Evolutionary conservation across 2,329 filamentous ascomycete genomes (phyloP).

Genomic region (Neonectria punicea): DNA sequence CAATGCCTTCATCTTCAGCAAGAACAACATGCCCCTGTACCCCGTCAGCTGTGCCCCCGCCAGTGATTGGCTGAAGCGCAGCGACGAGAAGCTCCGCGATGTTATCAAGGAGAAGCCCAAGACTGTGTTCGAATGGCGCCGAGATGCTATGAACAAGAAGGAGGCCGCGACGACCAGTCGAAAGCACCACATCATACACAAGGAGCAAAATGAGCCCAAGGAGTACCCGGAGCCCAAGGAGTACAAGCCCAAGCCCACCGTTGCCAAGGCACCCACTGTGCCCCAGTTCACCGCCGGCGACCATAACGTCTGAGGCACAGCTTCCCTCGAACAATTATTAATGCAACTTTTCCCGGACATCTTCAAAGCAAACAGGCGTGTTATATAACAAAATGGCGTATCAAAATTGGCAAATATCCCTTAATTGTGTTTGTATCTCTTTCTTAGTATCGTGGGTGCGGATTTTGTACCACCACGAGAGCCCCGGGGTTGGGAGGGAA

Average conservation of each 20-base stretch:
- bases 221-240: slow-evolving; percentile 6
- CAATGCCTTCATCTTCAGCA: slow-evolving; percentile 46
- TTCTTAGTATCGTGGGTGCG: slow-evolving; percentile 18
- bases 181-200: slow-evolving; percentile 14
- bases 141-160: slow-evolving; percentile 35
- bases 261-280: slow-evolving; percentile 16
- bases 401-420: slow-evolving; percentile 37
- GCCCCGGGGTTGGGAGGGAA: slow-evolving; percentile 13
- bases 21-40: slow-evolving; percentile 64
- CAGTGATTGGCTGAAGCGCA: slow-evolving; percentile 52
- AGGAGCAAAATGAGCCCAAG: not conserved
- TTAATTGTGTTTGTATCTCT: slow-evolving; percentile 31
- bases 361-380: slow-evolving; percentile 18
- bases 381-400: slow-evolving; percentile 34
- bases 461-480: slow-evolving; percentile 8
- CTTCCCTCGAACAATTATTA: slow-evolving; percentile 18
- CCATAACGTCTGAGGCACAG: slow-evolving; percentile 36
- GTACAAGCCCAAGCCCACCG: slow-evolving; percentile 9
- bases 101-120: slow-evolving; percentile 54
- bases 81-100: slow-evolving; percentile 52
- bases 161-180: slow-evolving; percentile 6
- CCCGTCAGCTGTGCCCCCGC: slow-evolving; percentile 59
- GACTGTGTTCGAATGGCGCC: slow-evolving; percentile 49
- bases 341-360: slow-evolving; percentile 35
- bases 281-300: slow-evolving; percentile 31